phyloP scores from a whole-genome alignment of 2,329 filamentous ascomycete genomes.

The Sodiomyces alkalinus region DNA sequence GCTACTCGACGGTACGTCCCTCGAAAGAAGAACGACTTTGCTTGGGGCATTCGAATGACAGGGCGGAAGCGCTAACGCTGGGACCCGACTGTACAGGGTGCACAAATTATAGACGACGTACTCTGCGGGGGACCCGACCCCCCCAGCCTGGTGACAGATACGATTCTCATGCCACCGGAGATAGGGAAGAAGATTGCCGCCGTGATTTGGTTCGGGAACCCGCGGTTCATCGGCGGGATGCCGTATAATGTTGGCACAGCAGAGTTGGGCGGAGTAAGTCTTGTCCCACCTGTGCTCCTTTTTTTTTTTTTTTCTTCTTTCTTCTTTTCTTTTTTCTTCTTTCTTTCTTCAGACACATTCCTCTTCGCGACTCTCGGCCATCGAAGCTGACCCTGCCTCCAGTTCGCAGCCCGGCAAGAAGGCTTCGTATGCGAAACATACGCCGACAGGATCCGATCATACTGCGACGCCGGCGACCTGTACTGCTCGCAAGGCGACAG shows the following conservation, averaged over 20 bases:
- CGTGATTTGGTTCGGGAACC: slow-evolving; percentile 45
- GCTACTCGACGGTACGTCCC: slow-evolving; percentile 27
- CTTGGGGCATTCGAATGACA: background rate
- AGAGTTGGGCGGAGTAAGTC: slow-evolving; percentile 34
- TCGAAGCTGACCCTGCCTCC: slow-evolving; percentile 1
- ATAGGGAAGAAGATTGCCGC: slow-evolving; percentile 37
- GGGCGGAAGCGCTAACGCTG: background rate
- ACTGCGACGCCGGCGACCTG: slow-evolving; percentile 48
- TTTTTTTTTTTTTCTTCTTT: slow-evolving; percentile 1
- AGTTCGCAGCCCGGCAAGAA: slow-evolving; percentile 45
- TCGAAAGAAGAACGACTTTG: no score
- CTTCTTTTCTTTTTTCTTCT: background rate
- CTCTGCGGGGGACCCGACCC: slow-evolving; percentile 42
- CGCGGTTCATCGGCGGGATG: slow-evolving; percentile 33
- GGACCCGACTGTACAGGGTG: slow-evolving; percentile 27
- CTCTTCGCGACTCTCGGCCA: background rate
- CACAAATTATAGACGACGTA: slow-evolving; percentile 46
- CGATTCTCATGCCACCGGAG: slow-evolving; percentile 22
- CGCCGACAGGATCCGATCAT: slow-evolving; percentile 40
- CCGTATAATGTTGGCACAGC: slow-evolving; percentile 45
- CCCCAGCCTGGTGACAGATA: slow-evolving; percentile 27
- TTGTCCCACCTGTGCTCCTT: background rate
- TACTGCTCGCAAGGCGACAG: slow-evolving; percentile 54
- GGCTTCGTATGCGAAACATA: slow-evolving; percentile 41
- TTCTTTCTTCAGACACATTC: background rate